Evolutionary conservation across 495 filamentous ascomycete genomes (phyloP).

Genomic region (Podospora pseudocomata): DNA sequence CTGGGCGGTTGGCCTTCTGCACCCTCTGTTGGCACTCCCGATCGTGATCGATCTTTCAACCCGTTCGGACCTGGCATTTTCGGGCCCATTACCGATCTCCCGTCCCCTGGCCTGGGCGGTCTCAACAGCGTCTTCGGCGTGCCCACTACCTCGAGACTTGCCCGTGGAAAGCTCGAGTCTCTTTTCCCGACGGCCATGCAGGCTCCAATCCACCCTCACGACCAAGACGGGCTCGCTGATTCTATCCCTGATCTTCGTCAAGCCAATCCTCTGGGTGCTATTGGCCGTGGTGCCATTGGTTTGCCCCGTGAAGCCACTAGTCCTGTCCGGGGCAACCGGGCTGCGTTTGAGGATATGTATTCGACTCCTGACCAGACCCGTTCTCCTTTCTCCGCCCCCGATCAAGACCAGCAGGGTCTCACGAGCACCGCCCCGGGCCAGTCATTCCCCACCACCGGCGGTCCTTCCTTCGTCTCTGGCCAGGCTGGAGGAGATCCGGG

Average conservation of each 20-base stretch:
- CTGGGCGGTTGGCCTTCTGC: conserved; percentile 64
- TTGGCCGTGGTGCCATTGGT: conserved; percentile 52
- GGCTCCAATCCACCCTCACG: conserved; percentile 72
- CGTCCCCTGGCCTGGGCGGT: conserved; percentile 66
- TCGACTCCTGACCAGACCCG: conserved; percentile 36
- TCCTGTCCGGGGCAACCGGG: conserved; percentile 55
- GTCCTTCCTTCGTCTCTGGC: conserved; percentile 35
- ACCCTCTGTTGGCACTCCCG: conserved; percentile 68
- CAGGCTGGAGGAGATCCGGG: conserved; percentile 52
- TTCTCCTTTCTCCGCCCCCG: conserved; percentile 34
- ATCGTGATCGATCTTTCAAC: conserved; percentile 59
- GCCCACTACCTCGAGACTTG: conserved; percentile 45
- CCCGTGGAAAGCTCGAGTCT: conserved; percentile 76
- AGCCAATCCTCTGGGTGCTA: conserved; percentile 49
- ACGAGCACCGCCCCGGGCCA: conserved; percentile 35
- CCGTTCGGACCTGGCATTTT: conserved; percentile 74
- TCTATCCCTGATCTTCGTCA: conserved; percentile 51
- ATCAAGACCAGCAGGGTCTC: conserved; percentile 29
- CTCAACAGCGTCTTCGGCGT: conserved; percentile 51
- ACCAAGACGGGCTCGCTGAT: conserved; percentile 52
- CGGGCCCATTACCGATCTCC: conserved; percentile 64
- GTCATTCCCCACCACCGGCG: conserved; percentile 32
- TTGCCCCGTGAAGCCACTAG: conserved; percentile 52
- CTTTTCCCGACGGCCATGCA: conserved; percentile 86
- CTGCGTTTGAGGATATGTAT: conserved; percentile 56